These are phyloP conservation scores for Luvunga scandens DNA, from an alignment of 345 rosid genomes.

Conservation along the genomic window DNA sequence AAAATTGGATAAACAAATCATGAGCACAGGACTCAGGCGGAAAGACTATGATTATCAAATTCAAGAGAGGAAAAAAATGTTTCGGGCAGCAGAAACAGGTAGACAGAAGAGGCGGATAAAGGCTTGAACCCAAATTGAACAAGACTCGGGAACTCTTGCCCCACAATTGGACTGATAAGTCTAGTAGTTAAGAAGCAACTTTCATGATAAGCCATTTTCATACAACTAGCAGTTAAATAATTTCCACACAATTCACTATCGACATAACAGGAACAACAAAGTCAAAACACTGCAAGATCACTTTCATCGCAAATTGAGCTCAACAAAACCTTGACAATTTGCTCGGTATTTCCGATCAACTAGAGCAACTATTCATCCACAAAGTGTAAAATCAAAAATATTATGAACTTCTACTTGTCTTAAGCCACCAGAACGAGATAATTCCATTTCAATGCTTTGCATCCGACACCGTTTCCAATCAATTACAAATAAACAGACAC, in stretches of 20 bases:
- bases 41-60: not conserved
- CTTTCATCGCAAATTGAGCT: not conserved
- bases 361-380: not conserved
- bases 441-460: not conserved
- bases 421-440: slow-evolving; percentile 6
- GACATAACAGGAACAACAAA: not conserved
- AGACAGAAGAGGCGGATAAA: not conserved
- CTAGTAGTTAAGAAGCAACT: not conserved
- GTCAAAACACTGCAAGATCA: not conserved
- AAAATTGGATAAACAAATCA: not conserved
- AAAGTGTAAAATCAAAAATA: not conserved
- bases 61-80: not conserved
- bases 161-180: not conserved
- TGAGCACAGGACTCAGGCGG: not conserved
- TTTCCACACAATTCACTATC: too few relatives aligned
- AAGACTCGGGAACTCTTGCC: not conserved
- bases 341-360: not conserved
- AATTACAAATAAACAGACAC: not conserved
- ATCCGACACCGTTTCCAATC: not conserved
- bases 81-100: not conserved
- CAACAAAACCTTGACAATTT: not conserved
- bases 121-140: too few relatives aligned
- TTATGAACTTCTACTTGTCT: not conserved
- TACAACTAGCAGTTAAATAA: not conserved
- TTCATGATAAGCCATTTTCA: not conserved